Evolutionary conservation across 2,329 filamentous ascomycete genomes (phyloP).

Genomic region (Scedosporium dehoogii): DNA sequence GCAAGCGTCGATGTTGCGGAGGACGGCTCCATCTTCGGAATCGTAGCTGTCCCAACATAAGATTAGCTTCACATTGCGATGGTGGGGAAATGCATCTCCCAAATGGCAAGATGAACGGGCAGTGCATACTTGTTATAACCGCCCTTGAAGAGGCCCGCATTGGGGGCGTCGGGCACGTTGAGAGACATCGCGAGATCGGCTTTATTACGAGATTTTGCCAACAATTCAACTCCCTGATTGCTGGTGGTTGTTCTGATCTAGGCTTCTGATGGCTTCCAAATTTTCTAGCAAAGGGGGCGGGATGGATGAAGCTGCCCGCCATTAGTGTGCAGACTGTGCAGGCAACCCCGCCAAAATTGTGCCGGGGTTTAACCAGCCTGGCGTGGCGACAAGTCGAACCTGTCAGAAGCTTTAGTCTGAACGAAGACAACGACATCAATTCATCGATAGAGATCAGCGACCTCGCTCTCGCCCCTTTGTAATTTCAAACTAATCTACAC

Average conservation of each 20-base stretch:
- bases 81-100: constrained; percentile 9
- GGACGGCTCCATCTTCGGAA: constrained; percentile 94
- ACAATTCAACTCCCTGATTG: background rate
- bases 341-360: constrained; percentile 5
- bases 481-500: too few species aligned
- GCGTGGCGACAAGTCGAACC: background rate
- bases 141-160: constrained; percentile 86
- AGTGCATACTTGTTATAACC: constrained; percentile 78
- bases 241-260: background rate
- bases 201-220: background rate
- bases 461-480: too few species aligned
- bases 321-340: background rate
- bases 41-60: constrained; percentile 64
- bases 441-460: too few species aligned
- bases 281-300: constrained; percentile 5
- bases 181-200: constrained; percentile 51
- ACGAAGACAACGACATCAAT: too few species aligned
- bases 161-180: constrained; percentile 88
- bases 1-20: constrained; percentile 98
- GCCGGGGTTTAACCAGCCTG: constrained; percentile 4
- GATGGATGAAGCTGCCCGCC: constrained; percentile 3
- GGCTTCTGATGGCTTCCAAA: constrained; percentile 6
- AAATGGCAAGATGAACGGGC: background rate
- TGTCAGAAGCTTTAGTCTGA: background rate
- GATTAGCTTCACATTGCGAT: constrained; percentile 18